Percentiles rank a stretch among this genome's conserved stretches.
Evolutionary conservation across 2,329 filamentous ascomycete species (phyloP).

Genomic region (Colletotrichum caudatum): DNA sequence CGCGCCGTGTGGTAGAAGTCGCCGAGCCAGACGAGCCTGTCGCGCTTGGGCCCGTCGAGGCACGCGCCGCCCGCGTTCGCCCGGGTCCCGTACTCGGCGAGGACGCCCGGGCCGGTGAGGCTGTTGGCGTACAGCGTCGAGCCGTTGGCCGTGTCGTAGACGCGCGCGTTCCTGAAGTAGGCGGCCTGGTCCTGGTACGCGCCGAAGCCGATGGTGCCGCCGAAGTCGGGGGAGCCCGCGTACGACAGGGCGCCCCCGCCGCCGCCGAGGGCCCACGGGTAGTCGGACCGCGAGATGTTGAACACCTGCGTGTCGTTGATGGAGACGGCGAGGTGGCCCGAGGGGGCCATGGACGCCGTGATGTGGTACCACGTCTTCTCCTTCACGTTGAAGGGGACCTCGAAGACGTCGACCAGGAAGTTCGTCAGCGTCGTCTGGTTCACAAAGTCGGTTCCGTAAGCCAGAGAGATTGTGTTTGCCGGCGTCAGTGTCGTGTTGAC

Average conservation of each 20-base stretch:
- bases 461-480: conserved; percentile 51
- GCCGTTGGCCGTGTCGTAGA: conserved; percentile 45
- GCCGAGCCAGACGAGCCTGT: conserved; percentile 70
- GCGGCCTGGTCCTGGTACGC: conserved; percentile 55
- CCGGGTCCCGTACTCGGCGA: conserved; percentile 54
- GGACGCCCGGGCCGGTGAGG: conserved; percentile 45
- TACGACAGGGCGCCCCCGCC: background rate
- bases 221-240: conserved; percentile 13
- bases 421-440: conserved; percentile 52
- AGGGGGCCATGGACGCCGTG: conserved; percentile 48
- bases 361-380: conserved; percentile 54
- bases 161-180: conserved; percentile 51
- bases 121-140: conserved; percentile 50
- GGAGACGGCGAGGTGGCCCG: conserved; percentile 47
- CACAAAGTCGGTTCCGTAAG: conserved; percentile 51
- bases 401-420: conserved; percentile 46
- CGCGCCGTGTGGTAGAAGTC: conserved; percentile 60
- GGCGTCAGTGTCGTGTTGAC: conserved; percentile 51
- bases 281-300: conserved; percentile 36
- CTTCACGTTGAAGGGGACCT: conserved; percentile 46
- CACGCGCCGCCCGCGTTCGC: conserved; percentile 48
- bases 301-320: conserved; percentile 45
- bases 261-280: conserved; percentile 35
- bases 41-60: conserved; percentile 68
- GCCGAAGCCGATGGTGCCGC: conserved; percentile 56